phyloP scores from a whole-genome alignment of 257 asterid genomes.

The Cynanchum wilfordii region DNA sequence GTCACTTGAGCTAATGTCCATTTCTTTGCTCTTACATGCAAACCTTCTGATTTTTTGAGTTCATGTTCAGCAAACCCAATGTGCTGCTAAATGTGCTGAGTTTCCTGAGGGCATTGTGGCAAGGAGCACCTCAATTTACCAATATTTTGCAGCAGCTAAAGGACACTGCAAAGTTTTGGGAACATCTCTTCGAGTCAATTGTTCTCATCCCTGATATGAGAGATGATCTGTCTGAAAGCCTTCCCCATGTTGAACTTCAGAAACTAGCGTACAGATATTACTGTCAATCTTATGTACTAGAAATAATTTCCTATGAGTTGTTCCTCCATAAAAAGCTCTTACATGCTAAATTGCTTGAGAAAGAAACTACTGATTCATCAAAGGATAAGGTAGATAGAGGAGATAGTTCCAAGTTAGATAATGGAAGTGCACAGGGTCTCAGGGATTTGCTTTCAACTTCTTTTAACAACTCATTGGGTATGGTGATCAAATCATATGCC shows the following conservation, averaged over 20 bases:
- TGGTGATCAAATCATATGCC: slow-evolving; percentile 65
- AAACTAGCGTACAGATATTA: slow-evolving; percentile 46
- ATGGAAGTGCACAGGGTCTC: slow-evolving; percentile 33
- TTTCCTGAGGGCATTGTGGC: slow-evolving; percentile 91
- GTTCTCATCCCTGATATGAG: slow-evolving; percentile 31
- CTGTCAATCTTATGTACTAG: slow-evolving; percentile 51
- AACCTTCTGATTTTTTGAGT: slow-evolving; percentile 3
- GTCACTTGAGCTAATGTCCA: neutral
- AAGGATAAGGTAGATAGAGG: slow-evolving; percentile 31
- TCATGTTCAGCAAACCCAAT: slow-evolving; percentile 54
- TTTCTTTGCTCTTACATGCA: neutral
- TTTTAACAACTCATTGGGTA: slow-evolving; percentile 51
- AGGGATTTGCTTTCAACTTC: slow-evolving; percentile 55
- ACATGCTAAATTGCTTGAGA: slow-evolving; percentile 44
- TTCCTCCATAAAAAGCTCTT: slow-evolving; percentile 70
- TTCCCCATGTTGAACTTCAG: slow-evolving; percentile 36
- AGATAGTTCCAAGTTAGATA: slow-evolving; percentile 23
- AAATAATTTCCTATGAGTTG: slow-evolving; percentile 68
- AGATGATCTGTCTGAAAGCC: slow-evolving; percentile 31
- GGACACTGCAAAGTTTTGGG: slow-evolving; percentile 66
- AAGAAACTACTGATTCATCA: slow-evolving; percentile 39
- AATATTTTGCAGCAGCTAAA: slow-evolving; percentile 58
- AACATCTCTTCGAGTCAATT: slow-evolving; percentile 47
- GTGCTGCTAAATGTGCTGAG: slow-evolving; percentile 47
- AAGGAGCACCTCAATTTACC: slow-evolving; percentile 78